Evolutionary conservation across 495 filamentous ascomycete genomes (phyloP).

Genomic region (Jackrogersella minutella): DNA sequence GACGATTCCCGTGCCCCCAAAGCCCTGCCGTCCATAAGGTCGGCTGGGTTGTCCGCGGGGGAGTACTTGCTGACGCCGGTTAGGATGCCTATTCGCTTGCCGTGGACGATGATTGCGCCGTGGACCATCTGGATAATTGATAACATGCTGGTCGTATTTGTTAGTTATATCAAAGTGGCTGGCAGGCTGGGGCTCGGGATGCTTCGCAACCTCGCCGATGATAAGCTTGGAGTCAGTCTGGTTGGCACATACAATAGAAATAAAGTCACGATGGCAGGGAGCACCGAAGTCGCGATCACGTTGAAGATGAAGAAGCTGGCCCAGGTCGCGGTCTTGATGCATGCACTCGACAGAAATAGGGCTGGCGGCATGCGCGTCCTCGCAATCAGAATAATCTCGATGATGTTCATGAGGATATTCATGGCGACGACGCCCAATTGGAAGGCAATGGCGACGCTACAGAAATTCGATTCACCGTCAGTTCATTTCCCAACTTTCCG

Average conservation of each 20-base stretch:
- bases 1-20: background rate
- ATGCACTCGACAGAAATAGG: conserved; percentile 30
- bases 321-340: conserved; percentile 37
- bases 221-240: background rate
- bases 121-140: conserved; percentile 34
- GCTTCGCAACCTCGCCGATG: background rate
- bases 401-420: conserved; percentile 34
- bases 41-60: conserved; percentile 13
- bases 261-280: conserved; percentile 22
- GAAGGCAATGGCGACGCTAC: conserved; percentile 24
- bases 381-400: conserved; percentile 39
- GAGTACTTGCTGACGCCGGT: conserved; percentile 25
- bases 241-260: conserved; percentile 28
- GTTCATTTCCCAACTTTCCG: background rate
- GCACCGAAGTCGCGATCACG: conserved; percentile 3
- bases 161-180: conserved; percentile 15
- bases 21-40: background rate
- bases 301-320: conserved; percentile 29
- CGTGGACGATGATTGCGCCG: conserved; percentile 35
- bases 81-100: conserved; percentile 29
- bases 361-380: conserved; percentile 27
- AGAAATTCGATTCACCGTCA: conserved; percentile 9
- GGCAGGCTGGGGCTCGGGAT: too few relatives aligned
- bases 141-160: conserved; percentile 16
- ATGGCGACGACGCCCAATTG: conserved; percentile 28